These are phyloP conservation scores for Solanum chiquidenum DNA, from an alignment of 257 asterid species.

Conservation along the genomic window DNA sequence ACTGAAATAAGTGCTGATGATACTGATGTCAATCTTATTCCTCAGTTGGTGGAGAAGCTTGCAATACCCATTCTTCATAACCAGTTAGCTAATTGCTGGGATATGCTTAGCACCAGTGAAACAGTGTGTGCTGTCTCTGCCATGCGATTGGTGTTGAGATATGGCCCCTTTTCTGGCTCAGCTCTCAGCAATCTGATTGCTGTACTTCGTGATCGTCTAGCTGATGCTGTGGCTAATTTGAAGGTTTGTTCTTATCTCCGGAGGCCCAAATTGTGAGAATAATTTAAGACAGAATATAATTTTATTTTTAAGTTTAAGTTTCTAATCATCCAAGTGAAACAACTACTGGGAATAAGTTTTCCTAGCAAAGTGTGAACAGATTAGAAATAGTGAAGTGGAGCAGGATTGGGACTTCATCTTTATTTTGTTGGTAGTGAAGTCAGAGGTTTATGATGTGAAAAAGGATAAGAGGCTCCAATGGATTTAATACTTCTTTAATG, in stretches of 20 bases:
- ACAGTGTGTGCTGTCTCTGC: slow-evolving; percentile 74
- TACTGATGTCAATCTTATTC: slow-evolving; percentile 75
- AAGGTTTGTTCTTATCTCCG: slow-evolving; percentile 27
- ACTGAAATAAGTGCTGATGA: slow-evolving; percentile 29
- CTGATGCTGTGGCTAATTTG: slow-evolving; percentile 68
- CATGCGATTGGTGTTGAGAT: slow-evolving; percentile 50
- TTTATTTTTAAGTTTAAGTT: background rate
- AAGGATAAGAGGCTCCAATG: background rate
- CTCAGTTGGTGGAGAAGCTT: slow-evolving; percentile 71
- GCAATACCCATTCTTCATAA: slow-evolving; percentile 84
- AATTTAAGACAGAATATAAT: background rate
- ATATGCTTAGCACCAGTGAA: slow-evolving; percentile 75
- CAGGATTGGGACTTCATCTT: background rate
- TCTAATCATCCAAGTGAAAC: background rate
- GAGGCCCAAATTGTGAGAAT: background rate
- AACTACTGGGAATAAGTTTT: background rate
- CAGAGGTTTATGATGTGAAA: background rate
- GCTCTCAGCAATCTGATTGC: slow-evolving; percentile 56
- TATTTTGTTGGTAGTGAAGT: background rate
- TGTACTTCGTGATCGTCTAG: slow-evolving; percentile 68
- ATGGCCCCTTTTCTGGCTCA: slow-evolving; percentile 56
- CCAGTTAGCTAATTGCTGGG: slow-evolving; percentile 74
- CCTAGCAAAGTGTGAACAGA: background rate
- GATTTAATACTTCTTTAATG: background rate
- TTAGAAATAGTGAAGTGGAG: background rate